A percentile compares a stretch with the other conserved stretches of the same genome.
phyloP scores from a whole-genome alignment of 306 rosid species.

The Pterocarpus macrocarpus region DNA sequence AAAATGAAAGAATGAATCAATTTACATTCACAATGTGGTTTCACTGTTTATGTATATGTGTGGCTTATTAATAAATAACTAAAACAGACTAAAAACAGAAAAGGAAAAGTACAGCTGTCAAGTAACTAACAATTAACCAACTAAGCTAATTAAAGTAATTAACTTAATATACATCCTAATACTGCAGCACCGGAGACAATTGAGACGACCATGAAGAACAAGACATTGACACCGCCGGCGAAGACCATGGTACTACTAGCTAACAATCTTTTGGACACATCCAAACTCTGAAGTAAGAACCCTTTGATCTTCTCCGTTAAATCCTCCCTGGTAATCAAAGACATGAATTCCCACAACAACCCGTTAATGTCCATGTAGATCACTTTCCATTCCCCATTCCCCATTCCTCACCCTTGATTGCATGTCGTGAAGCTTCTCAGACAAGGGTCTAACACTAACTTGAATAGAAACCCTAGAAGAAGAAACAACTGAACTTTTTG shows the following conservation, averaged over 20 bases:
- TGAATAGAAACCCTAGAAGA: neutral
- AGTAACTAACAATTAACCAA: too few species aligned
- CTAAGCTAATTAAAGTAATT: too few species aligned
- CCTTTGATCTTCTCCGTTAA: slow-evolving; percentile 42
- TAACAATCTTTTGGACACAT: slow-evolving; percentile 41
- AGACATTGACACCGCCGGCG: slow-evolving; percentile 43
- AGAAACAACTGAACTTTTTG: neutral
- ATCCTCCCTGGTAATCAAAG: slow-evolving; percentile 42
- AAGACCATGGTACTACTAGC: slow-evolving; percentile 40
- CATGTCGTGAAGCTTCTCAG: slow-evolving; percentile 31
- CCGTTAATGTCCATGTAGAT: slow-evolving; percentile 43
- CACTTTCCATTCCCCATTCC: slow-evolving; percentile 44
- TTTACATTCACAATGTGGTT: too few species aligned
- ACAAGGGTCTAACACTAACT: slow-evolving; percentile 1
- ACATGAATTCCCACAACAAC: slow-evolving; percentile 35
- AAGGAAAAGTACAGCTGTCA: too few species aligned
- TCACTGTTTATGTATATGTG: too few species aligned
- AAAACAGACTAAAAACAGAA: too few species aligned
- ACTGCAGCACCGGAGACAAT: slow-evolving; percentile 58
- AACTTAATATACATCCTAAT: too few species aligned
- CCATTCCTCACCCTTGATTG: slow-evolving; percentile 27
- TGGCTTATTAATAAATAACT: too few species aligned
- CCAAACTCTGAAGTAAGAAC: slow-evolving; percentile 38
- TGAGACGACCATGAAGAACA: slow-evolving; percentile 49
- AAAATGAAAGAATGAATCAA: too few species aligned